Conservation (phyloP, 257 asterid species). For the Galeopsis tetrahit region DNA sequence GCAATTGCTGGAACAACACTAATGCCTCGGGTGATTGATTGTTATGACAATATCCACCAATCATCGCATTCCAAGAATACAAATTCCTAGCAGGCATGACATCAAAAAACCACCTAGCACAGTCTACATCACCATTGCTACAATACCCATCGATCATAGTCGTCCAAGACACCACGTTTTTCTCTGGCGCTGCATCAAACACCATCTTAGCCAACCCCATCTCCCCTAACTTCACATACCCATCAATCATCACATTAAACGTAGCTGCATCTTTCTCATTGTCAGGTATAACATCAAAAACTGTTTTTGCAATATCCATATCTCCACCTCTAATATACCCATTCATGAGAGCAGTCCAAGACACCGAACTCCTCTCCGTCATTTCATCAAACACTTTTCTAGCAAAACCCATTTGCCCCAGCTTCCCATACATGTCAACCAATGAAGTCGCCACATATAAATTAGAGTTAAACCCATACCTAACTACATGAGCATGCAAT, state of each 20-base stretch:
- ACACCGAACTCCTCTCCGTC: constrained; percentile 68
- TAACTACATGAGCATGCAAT: constrained; percentile 70
- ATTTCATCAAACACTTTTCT: constrained; percentile 76
- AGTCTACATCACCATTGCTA: constrained; percentile 51
- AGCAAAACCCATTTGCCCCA: constrained; percentile 64
- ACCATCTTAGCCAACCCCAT: constrained; percentile 63
- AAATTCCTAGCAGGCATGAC: constrained; percentile 72
- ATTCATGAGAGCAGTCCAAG: constrained; percentile 86
- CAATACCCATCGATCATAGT: constrained; percentile 89
- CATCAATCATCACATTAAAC: constrained; percentile 84
- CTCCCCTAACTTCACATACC: constrained; percentile 68
- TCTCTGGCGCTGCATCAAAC: constrained; percentile 68
- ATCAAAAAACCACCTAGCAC: constrained; percentile 73
- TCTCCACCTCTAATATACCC: constrained; percentile 75
- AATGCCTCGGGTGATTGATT: constrained; percentile 73
- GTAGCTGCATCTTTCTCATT: constrained; percentile 71
- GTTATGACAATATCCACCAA: constrained; percentile 79
- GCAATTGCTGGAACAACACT: constrained; percentile 66
- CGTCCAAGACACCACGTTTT: constrained; percentile 91
- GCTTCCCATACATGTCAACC: constrained; percentile 92
- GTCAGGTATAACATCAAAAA: constrained; percentile 60
- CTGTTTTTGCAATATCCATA: constrained; percentile 47
- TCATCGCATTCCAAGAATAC: constrained; percentile 92
- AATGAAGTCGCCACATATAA: constrained; percentile 75
- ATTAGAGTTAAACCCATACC: constrained; percentile 61